Evolutionary conservation across 2,329 filamentous ascomycete species (phyloP).

Genomic region (Aciculosporium take): DNA sequence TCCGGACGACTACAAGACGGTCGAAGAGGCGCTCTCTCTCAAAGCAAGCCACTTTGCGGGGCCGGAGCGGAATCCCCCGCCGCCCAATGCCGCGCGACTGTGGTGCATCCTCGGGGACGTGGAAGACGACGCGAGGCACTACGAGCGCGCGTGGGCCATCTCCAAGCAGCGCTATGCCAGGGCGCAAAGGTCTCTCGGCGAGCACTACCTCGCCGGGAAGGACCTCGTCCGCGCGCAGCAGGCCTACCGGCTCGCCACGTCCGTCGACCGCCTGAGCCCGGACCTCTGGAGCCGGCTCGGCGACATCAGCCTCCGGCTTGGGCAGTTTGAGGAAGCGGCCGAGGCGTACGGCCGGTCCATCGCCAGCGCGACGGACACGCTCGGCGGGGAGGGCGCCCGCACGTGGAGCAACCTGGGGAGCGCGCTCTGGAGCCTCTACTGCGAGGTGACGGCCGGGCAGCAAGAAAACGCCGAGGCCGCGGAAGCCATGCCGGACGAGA

Average conservation of each 20-base stretch:
- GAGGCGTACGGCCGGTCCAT: constrained; percentile 76
- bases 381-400: constrained; percentile 79
- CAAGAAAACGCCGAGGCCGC: constrained; percentile 15
- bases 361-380: constrained; percentile 38
- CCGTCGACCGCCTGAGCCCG: constrained; percentile 67
- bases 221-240: constrained; percentile 56
- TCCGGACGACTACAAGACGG: constrained; percentile 38
- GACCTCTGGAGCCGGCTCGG: constrained; percentile 83
- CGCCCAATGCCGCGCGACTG: constrained; percentile 70
- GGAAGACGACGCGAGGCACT: constrained; percentile 58
- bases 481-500: constrained; percentile 11
- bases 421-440: constrained; percentile 58
- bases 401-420: constrained; percentile 92
- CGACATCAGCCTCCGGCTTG: constrained; percentile 69
- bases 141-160: constrained; percentile 76
- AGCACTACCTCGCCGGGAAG: constrained; percentile 55
- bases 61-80: constrained; percentile 51
- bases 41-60: constrained; percentile 42
- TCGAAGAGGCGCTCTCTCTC: constrained; percentile 40
- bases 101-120: constrained; percentile 92
- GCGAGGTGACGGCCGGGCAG: constrained; percentile 31
- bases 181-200: constrained; percentile 75
- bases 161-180: constrained; percentile 70
- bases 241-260: constrained; percentile 65
- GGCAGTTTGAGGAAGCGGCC: constrained; percentile 62